A percentile compares a stretch with the other conserved stretches of the same genome.
Evolutionary conservation across 768 basidiomycete genomes (phyloP).

Genomic region (Phylloporus sp.): DNA sequence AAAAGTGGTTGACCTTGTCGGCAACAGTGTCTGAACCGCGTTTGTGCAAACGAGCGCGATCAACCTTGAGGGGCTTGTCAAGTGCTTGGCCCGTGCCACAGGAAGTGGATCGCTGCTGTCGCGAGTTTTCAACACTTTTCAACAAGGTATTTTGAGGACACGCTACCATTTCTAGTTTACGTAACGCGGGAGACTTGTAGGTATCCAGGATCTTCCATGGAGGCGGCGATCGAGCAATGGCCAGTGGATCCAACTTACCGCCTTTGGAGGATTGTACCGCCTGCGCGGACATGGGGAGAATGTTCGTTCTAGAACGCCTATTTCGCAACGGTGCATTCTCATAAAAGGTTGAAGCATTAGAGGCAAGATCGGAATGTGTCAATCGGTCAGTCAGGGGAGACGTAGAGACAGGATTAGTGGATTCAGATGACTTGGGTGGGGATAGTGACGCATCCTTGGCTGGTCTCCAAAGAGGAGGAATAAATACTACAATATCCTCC

Average conservation of each 20-base stretch:
- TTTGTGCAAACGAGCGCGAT: constrained; percentile 26
- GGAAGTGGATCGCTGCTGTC: background rate
- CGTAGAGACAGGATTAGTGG: background rate
- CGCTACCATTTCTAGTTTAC: background rate
- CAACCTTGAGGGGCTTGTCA: constrained; percentile 11
- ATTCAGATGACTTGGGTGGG: background rate
- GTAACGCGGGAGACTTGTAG: background rate
- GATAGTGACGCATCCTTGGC: background rate
- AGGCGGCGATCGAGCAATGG: constrained; percentile 26
- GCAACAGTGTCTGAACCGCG: constrained; percentile 18
- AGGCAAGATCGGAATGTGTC: background rate
- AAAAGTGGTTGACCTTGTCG: constrained; percentile 19
- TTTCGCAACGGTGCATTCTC: background rate
- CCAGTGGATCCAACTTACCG: constrained; percentile 19
- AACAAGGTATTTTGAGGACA: background rate
- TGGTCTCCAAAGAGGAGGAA: constrained; percentile 16
- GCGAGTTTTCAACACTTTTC: background rate
- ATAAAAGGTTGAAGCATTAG: constrained; percentile 20
- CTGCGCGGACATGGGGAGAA: constrained; percentile 19
- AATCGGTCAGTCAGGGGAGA: background rate
- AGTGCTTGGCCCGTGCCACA: constrained; percentile 5
- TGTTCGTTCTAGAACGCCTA: background rate
- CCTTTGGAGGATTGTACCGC: constrained; percentile 14
- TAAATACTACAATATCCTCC: constrained; percentile 14
- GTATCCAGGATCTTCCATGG: constrained; percentile 19